Evolutionary conservation across 108 stramenopile species (phyloP).

Genomic region (Cyclotella kingstonii): DNA sequence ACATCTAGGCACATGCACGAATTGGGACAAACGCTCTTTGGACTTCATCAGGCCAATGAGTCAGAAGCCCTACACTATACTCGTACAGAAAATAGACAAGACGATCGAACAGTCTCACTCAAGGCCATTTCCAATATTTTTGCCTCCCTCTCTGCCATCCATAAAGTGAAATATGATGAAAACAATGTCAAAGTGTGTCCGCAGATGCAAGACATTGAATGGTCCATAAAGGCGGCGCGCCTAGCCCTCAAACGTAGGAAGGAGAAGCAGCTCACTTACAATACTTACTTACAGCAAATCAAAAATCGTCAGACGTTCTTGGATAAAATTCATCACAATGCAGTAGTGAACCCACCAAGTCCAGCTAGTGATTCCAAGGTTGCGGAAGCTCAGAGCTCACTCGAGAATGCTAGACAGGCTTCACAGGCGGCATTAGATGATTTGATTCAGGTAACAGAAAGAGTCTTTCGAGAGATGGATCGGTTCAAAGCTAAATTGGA

Average conservation of each 20-base stretch:
- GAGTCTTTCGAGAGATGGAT: conserved; percentile 77
- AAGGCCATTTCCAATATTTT: conserved; percentile 50
- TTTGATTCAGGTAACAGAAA: conserved; percentile 66
- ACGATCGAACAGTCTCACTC: conserved; percentile 35
- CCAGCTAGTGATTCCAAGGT: conserved; percentile 23
- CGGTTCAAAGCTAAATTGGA: conserved; percentile 66
- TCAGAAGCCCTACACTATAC: conserved; percentile 19
- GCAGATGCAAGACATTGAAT: conserved; percentile 70
- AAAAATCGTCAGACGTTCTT: conserved; percentile 45
- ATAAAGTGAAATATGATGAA: conserved; percentile 71
- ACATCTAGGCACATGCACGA: conserved; percentile 68
- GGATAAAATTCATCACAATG: conserved; percentile 47
- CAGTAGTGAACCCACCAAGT: conserved; percentile 36
- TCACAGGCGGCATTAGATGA: conserved; percentile 50
- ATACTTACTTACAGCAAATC: conserved; percentile 60
- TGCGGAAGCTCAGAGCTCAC: conserved; percentile 33
- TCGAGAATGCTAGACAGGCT: conserved; percentile 30
- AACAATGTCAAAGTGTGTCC: conserved; percentile 71
- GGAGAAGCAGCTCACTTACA: conserved; percentile 68
- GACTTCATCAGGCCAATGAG: conserved; percentile 55
- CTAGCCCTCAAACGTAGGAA: conserved; percentile 75
- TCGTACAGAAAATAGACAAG: conserved; percentile 11
- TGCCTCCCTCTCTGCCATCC: conserved; percentile 54
- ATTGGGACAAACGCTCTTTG: conserved; percentile 79
- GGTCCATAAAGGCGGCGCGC: conserved; percentile 71